Evolutionary conservation across 805 yeast genomes (phyloP).

Genomic region (Ogataea pignaliae): DNA sequence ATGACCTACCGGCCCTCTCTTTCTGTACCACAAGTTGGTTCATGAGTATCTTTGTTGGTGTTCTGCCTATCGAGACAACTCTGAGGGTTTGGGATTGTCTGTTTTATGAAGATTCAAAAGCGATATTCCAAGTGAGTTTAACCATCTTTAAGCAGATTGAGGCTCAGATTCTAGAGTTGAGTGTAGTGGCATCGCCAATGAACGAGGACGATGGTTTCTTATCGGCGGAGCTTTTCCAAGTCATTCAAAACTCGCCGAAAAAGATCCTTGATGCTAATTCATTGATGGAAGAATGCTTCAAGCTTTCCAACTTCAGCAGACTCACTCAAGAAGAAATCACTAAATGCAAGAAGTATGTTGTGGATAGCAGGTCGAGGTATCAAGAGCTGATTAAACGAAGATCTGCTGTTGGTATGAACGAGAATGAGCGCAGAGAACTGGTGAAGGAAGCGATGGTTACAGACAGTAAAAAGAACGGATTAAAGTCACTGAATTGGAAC

Average conservation of each 20-base stretch:
- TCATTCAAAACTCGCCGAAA: conserved; percentile 80
- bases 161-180: conserved; percentile 43
- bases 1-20: conserved; percentile 83
- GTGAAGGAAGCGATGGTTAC: conserved; percentile 17
- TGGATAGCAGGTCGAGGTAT: conserved; percentile 50
- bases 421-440: conserved; percentile 27
- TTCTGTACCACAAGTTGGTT: conserved; percentile 97
- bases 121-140: conserved; percentile 76
- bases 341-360: conserved; percentile 74
- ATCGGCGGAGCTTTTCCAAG: conserved; percentile 57
- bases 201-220: conserved; percentile 23
- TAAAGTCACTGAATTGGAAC: conserved; percentile 32
- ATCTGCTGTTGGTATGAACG: conserved; percentile 27
- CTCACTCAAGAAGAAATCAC: conserved; percentile 78
- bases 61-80: conserved; percentile 82
- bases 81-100: conserved; percentile 92
- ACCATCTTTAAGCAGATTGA: conserved; percentile 76
- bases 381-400: conserved; percentile 27
- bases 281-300: conserved; percentile 71
- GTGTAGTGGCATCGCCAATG: conserved; percentile 14
- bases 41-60: conserved; percentile 93
- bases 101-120: conserved; percentile 87
- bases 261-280: conserved; percentile 61
- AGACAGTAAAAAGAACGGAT: conserved; percentile 27
- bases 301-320: conserved; percentile 40